A percentile compares a stretch with the other conserved stretches of the same genome.
These are phyloP conservation scores for Fraxinus paxiana DNA, from an alignment of 305 asterid species.

Conservation along the genomic window DNA sequence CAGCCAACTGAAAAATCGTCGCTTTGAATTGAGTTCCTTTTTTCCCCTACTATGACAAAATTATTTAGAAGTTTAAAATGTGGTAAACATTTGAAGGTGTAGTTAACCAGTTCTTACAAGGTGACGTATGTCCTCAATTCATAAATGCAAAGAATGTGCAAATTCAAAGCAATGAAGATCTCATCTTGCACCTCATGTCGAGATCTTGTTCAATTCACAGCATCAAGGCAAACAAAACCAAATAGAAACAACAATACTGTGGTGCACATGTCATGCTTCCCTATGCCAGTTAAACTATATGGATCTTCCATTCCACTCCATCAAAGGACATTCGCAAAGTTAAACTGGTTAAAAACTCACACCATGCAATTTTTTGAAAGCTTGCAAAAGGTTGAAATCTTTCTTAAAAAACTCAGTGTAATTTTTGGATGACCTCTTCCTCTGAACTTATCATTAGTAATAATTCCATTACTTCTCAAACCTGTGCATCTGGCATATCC, in stretches of 20 bases:
- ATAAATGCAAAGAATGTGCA: background rate
- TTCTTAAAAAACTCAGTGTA: background rate
- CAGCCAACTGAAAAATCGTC: background rate
- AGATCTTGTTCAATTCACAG: background rate
- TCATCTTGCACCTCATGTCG: background rate
- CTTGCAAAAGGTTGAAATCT: background rate
- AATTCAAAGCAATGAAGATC: background rate
- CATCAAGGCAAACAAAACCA: background rate
- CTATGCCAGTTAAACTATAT: background rate
- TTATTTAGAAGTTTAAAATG: background rate
- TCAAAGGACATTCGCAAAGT: background rate
- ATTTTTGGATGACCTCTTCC: background rate
- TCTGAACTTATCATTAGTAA: background rate
- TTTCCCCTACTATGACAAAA: background rate
- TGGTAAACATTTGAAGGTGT: background rate
- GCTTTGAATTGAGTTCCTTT: background rate
- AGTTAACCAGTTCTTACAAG: background rate
- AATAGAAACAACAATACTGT: background rate
- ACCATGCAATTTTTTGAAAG: background rate
- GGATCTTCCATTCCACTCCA: constrained; percentile 1
- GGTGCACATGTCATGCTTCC: background rate
- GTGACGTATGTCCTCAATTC: background rate
- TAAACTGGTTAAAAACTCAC: background rate
- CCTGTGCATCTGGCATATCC: background rate
- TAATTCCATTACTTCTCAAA: constrained; percentile 1